These are phyloP conservation scores for Tetradesmus obliquus DNA, from an alignment of 139 green algal species.

Conservation along the genomic window DNA sequence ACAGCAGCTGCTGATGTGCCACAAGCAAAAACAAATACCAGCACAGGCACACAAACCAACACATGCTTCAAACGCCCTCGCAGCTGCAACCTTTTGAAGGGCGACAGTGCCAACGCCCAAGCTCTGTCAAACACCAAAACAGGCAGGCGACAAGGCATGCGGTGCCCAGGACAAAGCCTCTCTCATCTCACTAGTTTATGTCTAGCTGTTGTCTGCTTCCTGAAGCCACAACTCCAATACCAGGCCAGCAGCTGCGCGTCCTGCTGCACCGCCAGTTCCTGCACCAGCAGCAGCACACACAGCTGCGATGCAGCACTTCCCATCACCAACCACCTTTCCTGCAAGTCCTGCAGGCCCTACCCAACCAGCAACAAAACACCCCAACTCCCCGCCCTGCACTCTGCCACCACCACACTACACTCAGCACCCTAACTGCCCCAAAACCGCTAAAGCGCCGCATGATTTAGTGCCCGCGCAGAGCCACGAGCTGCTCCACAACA, in stretches of 20 bases:
- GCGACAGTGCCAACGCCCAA: neutral
- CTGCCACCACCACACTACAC: neutral
- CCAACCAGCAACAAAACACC: too few relatives aligned
- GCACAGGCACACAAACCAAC: neutral
- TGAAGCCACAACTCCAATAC: neutral
- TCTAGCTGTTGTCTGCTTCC: neutral
- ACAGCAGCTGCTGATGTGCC: too few relatives aligned
- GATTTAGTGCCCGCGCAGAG: slow-evolving; percentile 43
- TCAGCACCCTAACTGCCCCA: neutral
- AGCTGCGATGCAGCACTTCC: neutral
- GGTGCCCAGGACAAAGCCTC: neutral
- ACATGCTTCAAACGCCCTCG: neutral
- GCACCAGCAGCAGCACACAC: neutral
- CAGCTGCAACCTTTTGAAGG: neutral
- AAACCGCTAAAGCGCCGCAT: neutral
- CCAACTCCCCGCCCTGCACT: neutral
- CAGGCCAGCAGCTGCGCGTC: neutral
- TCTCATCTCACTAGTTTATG: neutral
- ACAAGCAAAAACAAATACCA: too few relatives aligned
- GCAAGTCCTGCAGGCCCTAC: neutral
- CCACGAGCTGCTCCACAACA: slow-evolving; percentile 89
- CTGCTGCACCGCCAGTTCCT: neutral
- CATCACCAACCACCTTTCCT: neutral
- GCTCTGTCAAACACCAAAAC: neutral
- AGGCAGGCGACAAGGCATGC: neutral